These are phyloP conservation scores for Debaryomyces prosopidis DNA, from an alignment of 805 yeast genomes.

Conservation along the genomic window DNA sequence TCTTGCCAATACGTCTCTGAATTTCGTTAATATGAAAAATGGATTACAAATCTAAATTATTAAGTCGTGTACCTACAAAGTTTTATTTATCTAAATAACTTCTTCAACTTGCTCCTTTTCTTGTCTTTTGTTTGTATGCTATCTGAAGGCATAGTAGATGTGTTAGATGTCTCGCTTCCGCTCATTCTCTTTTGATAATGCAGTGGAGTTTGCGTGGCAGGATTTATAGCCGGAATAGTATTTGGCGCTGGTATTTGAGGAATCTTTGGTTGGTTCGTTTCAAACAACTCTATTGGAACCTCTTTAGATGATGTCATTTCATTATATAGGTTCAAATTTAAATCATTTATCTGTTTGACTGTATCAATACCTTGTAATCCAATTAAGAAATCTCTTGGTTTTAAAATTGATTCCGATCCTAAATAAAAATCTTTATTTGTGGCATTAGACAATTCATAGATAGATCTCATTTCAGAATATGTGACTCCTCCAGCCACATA, in stretches of 20 bases:
- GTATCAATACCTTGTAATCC: slow-evolving; percentile 43
- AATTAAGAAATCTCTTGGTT: slow-evolving; percentile 50
- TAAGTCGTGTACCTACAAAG: not conserved
- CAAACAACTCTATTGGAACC: slow-evolving; percentile 47
- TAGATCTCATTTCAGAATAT: slow-evolving; percentile 73
- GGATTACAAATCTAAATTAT: not conserved
- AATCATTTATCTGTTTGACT: slow-evolving; percentile 38
- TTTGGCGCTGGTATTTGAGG: slow-evolving; percentile 8
- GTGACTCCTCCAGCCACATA: slow-evolving; percentile 91
- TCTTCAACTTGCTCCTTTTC: slow-evolving; percentile 48
- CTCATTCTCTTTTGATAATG: slow-evolving; percentile 26
- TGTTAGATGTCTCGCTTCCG: not conserved
- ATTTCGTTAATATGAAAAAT: not conserved
- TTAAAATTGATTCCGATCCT: slow-evolving; percentile 76
- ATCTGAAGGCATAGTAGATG: slow-evolving; percentile 2
- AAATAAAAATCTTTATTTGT: slow-evolving; percentile 73
- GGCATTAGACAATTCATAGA: slow-evolving; percentile 63
- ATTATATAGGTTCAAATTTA: slow-evolving; percentile 38
- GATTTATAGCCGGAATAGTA: not conserved
- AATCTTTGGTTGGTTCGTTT: slow-evolving; percentile 23
- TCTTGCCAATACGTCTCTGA: not conserved
- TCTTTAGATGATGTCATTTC: slow-evolving; percentile 28
- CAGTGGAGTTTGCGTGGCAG: slow-evolving; percentile 15
- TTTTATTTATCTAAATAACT: slow-evolving; percentile 37
- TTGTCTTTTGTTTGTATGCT: slow-evolving; percentile 25